These are phyloP conservation scores for Prunus padus DNA, from an alignment of 306 rosid genomes.

Conservation along the genomic window DNA sequence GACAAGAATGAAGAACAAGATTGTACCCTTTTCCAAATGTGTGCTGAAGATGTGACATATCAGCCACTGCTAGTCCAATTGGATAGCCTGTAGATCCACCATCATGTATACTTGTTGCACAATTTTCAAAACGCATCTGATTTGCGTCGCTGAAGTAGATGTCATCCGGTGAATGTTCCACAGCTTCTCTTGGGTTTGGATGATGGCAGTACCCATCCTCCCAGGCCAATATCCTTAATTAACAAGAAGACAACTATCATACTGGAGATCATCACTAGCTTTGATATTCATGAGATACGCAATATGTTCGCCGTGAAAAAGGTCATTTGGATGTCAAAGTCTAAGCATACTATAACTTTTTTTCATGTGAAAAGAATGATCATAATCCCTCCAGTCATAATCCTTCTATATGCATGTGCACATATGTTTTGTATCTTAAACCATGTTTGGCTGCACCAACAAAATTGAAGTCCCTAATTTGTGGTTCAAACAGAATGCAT, in stretches of 20 bases:
- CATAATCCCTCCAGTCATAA: background rate
- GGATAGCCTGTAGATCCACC: conserved; percentile 42
- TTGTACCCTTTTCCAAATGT: conserved; percentile 76
- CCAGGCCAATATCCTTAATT: conserved; percentile 76
- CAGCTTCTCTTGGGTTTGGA: conserved; percentile 39
- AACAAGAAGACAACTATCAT: conserved; percentile 25
- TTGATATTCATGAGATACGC: conserved; percentile 4
- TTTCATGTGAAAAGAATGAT: too few relatives aligned
- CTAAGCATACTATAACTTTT: background rate
- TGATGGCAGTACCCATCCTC: conserved; percentile 64
- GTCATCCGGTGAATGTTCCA: conserved; percentile 35
- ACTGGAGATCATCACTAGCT: conserved; percentile 15
- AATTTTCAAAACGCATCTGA: conserved; percentile 33
- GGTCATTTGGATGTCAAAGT: background rate
- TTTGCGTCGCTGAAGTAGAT: conserved; percentile 28
- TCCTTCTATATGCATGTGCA: background rate
- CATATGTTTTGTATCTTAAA: background rate
- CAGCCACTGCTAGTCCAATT: conserved; percentile 48
- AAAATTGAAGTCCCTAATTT: background rate
- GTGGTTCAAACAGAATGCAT: background rate
- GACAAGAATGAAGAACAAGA: conserved; percentile 23
- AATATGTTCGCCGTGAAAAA: background rate
- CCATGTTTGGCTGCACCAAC: background rate
- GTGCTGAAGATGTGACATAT: conserved; percentile 61
- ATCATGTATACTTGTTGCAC: conserved; percentile 23